phyloP scores from a whole-genome alignment of 306 rosid species.

The Glycyrrhiza uralensis region DNA sequence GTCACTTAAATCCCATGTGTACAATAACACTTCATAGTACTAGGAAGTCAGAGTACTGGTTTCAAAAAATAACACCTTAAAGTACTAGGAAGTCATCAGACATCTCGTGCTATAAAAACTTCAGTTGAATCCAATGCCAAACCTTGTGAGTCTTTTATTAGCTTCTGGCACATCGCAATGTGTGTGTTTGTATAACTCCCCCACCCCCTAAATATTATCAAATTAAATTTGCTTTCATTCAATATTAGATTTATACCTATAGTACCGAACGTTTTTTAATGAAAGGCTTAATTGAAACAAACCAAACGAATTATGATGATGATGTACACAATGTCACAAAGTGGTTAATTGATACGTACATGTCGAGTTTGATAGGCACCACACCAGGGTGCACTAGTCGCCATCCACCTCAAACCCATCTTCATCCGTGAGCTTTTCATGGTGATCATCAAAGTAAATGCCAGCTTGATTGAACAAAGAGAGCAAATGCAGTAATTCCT shows the following conservation, averaged over 20 bases:
- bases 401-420: constrained; percentile 24
- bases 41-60: too few relatives aligned
- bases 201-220: background rate
- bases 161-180: background rate
- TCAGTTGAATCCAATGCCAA: background rate
- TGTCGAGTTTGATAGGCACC: background rate
- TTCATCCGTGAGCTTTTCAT: constrained; percentile 17
- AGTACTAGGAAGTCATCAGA: background rate
- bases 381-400: too few relatives aligned
- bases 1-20: background rate
- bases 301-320: background rate
- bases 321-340: background rate
- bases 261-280: background rate
- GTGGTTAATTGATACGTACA: background rate
- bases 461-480: constrained; percentile 71
- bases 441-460: constrained; percentile 51
- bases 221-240: background rate
- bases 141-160: background rate
- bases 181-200: too few relatives aligned
- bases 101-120: background rate
- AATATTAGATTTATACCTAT: background rate
- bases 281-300: background rate
- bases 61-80: background rate
- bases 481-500: constrained; percentile 58
- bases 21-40: too few relatives aligned